Percentiles rank a stretch among this genome's conserved stretches.
phyloP scores from a whole-genome alignment of 2,329 filamentous ascomycete genomes.

The Purpureocillium lavendulum region DNA sequence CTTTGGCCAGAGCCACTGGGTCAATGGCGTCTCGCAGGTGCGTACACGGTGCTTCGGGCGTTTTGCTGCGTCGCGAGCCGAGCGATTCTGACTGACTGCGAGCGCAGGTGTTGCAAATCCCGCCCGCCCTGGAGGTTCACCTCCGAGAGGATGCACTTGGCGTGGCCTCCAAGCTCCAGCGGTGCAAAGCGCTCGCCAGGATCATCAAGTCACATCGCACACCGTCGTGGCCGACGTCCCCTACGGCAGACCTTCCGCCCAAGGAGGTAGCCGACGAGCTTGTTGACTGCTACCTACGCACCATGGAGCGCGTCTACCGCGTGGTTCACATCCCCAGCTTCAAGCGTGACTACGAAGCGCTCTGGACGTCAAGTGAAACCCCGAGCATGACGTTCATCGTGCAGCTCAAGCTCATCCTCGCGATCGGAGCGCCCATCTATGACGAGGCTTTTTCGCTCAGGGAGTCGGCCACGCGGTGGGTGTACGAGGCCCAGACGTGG shows the following conservation, averaged over 20 bases:
- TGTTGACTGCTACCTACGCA: conserved; percentile 39
- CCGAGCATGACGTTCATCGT: conserved; percentile 37
- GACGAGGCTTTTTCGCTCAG: conserved; percentile 43
- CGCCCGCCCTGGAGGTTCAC: conserved; percentile 33
- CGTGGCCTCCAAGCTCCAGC: conserved; percentile 27
- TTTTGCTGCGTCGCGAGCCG: too few relatives aligned
- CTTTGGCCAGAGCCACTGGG: conserved; percentile 50
- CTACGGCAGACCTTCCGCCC: conserved; percentile 35
- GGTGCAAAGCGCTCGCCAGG: conserved; percentile 44
- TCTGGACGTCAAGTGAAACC: conserved; percentile 32
- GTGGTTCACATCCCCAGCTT: conserved; percentile 45
- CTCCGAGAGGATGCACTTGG: conserved; percentile 28
- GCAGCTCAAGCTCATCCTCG: conserved; percentile 49
- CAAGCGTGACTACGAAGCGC: conserved; percentile 34
- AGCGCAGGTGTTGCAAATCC: conserved; percentile 14
- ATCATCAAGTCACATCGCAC: conserved; percentile 34
- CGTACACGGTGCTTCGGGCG: too few relatives aligned
- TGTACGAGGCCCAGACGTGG: conserved; percentile 50
- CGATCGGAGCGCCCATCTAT: conserved; percentile 43
- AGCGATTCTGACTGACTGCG: too few relatives aligned
- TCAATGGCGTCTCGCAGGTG: conserved; percentile 39
- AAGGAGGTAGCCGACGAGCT: conserved; percentile 36
- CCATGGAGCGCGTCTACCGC: conserved; percentile 37
- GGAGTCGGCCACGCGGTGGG: conserved; percentile 42
- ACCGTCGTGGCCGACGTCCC: conserved; percentile 5